phyloP scores from a whole-genome alignment of 441 rosid species.

The Hura crepitans region DNA sequence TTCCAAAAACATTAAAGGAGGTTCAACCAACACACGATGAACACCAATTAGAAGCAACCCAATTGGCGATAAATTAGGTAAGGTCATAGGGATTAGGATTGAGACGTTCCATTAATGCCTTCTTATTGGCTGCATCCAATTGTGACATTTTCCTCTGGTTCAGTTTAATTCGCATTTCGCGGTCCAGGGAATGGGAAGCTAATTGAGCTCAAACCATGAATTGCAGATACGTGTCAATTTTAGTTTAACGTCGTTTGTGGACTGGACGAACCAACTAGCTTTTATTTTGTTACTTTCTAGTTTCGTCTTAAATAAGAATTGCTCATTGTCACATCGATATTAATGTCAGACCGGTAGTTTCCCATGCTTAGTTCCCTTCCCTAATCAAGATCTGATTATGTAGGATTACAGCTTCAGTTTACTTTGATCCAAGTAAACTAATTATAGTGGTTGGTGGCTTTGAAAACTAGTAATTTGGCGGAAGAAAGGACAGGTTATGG shows the following conservation, averaged over 20 bases:
- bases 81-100: neutral
- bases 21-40: neutral
- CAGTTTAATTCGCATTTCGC: neutral
- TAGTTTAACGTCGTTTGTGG: neutral
- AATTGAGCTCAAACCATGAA: neutral
- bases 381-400: too few relatives aligned
- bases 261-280: neutral
- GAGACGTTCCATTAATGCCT: constrained; percentile 8
- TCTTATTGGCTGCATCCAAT: neutral
- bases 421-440: too few relatives aligned
- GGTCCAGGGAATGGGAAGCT: neutral
- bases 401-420: too few relatives aligned
- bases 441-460: too few relatives aligned
- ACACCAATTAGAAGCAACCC: neutral
- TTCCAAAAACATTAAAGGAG: constrained; percentile 3
- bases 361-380: too few relatives aligned
- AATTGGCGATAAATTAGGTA: neutral
- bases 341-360: too few relatives aligned
- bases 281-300: neutral
- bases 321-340: too few relatives aligned
- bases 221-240: too few relatives aligned
- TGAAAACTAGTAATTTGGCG: too few relatives aligned
- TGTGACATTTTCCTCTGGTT: too few relatives aligned
- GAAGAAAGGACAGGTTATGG: too few relatives aligned
- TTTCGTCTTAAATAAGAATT: neutral